phyloP scores from a whole-genome alignment of 2,329 filamentous ascomycete species.

The Exophiala sp. region DNA sequence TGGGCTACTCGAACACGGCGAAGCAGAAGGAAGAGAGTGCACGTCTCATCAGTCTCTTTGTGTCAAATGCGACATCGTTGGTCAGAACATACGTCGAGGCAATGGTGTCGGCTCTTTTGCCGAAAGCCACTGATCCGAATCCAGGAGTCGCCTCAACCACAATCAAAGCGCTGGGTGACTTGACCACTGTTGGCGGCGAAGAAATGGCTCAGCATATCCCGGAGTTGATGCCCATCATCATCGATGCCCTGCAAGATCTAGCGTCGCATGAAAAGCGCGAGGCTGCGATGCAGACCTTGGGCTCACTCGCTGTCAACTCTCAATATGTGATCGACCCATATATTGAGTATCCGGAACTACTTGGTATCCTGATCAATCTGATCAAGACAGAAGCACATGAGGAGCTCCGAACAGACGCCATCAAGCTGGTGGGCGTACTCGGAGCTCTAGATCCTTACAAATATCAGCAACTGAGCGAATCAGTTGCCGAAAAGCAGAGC shows the following conservation, averaged over 20 bases:
- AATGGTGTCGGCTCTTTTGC: slow-evolving; percentile 90
- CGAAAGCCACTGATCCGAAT: slow-evolving; percentile 81
- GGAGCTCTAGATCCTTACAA: slow-evolving; percentile 95
- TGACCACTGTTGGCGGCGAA: slow-evolving; percentile 88
- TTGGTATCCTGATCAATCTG: slow-evolving; percentile 89
- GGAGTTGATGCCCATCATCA: slow-evolving; percentile 88
- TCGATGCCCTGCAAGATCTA: slow-evolving; percentile 90
- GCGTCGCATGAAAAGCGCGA: slow-evolving; percentile 87
- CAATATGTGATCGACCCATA: slow-evolving; percentile 98
- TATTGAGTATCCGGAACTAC: slow-evolving; percentile 85
- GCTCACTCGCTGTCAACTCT: slow-evolving; percentile 89
- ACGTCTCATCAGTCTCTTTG: slow-evolving; percentile 84
- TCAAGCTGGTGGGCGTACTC: slow-evolving; percentile 92
- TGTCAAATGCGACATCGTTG: slow-evolving; percentile 85
- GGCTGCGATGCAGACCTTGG: slow-evolving; percentile 83
- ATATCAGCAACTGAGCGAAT: slow-evolving; percentile 76
- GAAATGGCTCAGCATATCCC: slow-evolving; percentile 92
- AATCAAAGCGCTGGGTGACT: slow-evolving; percentile 89
- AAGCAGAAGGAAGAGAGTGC: slow-evolving; percentile 96
- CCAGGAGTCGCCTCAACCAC: slow-evolving; percentile 90
- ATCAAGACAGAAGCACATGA: slow-evolving; percentile 90
- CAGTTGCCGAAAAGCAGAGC: slow-evolving; percentile 75
- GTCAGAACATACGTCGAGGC: slow-evolving; percentile 97
- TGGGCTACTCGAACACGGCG: slow-evolving; percentile 91
- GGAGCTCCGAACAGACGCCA: slow-evolving; percentile 83